A percentile compares a stretch with the other conserved stretches of the same genome.
Conservation (phyloP, 768 basidiomycete species). For the Lactarius sanguifluus region DNA sequence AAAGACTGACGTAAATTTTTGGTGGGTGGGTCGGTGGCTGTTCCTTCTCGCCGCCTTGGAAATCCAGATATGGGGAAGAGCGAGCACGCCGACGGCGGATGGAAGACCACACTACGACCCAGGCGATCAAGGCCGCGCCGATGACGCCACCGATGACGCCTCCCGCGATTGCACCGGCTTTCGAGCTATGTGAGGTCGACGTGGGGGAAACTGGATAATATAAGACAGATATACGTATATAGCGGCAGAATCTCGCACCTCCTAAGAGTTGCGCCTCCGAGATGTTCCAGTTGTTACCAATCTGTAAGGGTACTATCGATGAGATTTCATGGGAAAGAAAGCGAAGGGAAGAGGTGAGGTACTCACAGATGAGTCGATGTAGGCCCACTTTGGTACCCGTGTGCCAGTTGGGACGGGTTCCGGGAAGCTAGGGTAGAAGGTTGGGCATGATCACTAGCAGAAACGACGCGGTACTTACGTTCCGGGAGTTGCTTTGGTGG, state of each 20-base stretch:
- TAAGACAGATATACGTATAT: neutral
- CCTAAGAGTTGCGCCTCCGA: neutral
- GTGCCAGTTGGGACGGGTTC: slow-evolving; percentile 42
- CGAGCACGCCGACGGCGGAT: slow-evolving; percentile 35
- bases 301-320: neutral
- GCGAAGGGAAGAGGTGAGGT: neutral
- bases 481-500: neutral
- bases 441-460: neutral
- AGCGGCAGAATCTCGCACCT: neutral
- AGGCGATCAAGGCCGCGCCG: slow-evolving; percentile 45
- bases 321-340: neutral
- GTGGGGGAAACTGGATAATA: neutral
- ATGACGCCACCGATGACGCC: slow-evolving; percentile 60
- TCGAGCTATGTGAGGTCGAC: slow-evolving; percentile 12
- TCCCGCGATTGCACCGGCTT: slow-evolving; percentile 63
- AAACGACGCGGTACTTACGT: slow-evolving; percentile 12
- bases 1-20: slow-evolving; percentile 18
- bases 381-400: slow-evolving; percentile 49
- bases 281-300: slow-evolving; percentile 11
- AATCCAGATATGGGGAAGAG: slow-evolving; percentile 24
- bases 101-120: slow-evolving; percentile 42
- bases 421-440: slow-evolving; percentile 11
- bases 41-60: slow-evolving; percentile 1
- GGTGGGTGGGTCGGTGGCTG: neutral
- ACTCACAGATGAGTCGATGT: slow-evolving; percentile 43